Evolutionary conservation across 129 eudicot genomes (phyloP).

Genomic region (Saussurea involucrata): DNA sequence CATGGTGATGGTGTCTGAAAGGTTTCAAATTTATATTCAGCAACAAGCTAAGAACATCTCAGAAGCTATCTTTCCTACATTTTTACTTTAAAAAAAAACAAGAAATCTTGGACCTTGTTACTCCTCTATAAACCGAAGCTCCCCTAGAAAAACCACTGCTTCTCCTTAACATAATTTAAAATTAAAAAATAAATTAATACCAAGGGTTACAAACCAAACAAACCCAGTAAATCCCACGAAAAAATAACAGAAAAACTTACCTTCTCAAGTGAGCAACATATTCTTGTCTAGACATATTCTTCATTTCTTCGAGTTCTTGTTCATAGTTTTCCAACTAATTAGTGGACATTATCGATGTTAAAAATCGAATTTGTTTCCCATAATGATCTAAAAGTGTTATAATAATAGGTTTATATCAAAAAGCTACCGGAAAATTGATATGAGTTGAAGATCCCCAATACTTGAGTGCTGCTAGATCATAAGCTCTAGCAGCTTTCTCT

Average conservation of each 20-base stretch:
- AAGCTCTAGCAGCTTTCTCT: conserved; percentile 96
- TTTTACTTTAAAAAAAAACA: background rate
- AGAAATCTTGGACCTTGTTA: conserved; percentile 64
- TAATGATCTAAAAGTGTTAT: background rate
- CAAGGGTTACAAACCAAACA: background rate
- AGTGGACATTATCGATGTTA: background rate
- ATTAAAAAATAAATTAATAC: background rate
- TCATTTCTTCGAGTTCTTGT: conserved; percentile 70
- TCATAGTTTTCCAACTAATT: conserved; percentile 65
- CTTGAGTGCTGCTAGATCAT: conserved; percentile 92
- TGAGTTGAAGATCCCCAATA: conserved; percentile 97
- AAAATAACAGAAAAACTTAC: conserved; percentile 12
- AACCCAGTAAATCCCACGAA: background rate
- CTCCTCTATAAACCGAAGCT: conserved; percentile 93
- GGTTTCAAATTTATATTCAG: background rate
- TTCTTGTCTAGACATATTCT: conserved; percentile 74
- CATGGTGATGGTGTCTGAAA: conserved; percentile 91
- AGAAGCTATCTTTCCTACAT: background rate
- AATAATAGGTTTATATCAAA: background rate
- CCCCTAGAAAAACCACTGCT: conserved; percentile 97
- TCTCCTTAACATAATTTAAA: conserved; percentile 40
- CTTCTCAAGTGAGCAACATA: conserved; percentile 81
- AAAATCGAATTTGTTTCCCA: background rate
- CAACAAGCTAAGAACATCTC: background rate
- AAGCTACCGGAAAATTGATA: conserved; percentile 73